Evolutionary conservation across 768 basidiomycete genomes (phyloP), one percentile per base, ranked within the genome.

Genomic region (Collybiopsis confluens): DNA sequence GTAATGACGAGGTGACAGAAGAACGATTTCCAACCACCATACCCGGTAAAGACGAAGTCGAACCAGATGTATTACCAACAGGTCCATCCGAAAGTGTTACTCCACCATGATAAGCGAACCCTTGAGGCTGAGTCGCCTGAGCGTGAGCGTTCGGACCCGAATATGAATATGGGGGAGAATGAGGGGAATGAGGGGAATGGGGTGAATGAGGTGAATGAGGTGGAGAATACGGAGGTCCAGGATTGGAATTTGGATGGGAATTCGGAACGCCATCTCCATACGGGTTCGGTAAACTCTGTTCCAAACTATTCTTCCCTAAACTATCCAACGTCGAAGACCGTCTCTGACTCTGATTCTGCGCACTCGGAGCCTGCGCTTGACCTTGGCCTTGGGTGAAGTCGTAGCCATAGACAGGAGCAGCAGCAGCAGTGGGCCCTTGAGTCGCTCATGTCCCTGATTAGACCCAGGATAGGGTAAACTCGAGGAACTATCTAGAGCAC

Each of bases 381-480:
- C 40, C 16, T 8, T n/a, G n/a, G n/a, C 16, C 5, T 6, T 42
- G 16, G n/a, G 6, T n/a, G 36, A 1, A 28, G 18, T 50, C 38
- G 45, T 15, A n/a, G n/a, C n/a, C n/a, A n/a, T n/a, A n/a, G n/a
- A n/a, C n/a, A n/a, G n/a, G n/a, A n/a, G n/a, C n/a, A n/a, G n/a
- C n/a, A n/a, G n/a, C n/a, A n/a, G n/a, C n/a, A n/a, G n/a, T n/a
- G n/a, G n/a, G n/a, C 26, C 18, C 10, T 50, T 13, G 18, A 16
- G 6, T 7, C 40, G 51, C 10, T 4, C 40, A 43, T 35, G 13
- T 7, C 30, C 26, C 1, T 38, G 20, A 6, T 11, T 27, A 53
- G 43, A 26, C 33, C 50, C 50, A 4, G 50, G 50, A 21, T 45
- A 53, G 8, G 52, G 43, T 33, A 53, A 33, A 45, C 27, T 53